These are phyloP conservation scores for Cavenderia fasciculata DNA, from an alignment of 78 protist genomes.

Conservation along the genomic window DNA sequence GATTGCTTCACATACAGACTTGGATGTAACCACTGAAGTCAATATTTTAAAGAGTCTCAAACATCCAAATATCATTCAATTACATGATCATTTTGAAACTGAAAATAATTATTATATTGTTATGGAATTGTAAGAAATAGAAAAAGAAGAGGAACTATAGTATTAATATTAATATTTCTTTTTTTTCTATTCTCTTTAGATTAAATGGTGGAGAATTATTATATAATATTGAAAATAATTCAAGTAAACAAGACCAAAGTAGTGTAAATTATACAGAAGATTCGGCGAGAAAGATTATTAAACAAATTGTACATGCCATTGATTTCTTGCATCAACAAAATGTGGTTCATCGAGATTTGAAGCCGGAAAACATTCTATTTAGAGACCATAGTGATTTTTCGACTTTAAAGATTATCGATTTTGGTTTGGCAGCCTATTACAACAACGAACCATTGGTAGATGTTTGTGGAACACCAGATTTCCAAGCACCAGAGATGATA, in stretches of 20 bases:
- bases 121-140: slow-evolving; percentile 47
- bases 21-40: slow-evolving; percentile 54
- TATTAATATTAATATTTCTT: too few relatives aligned
- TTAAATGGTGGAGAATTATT: slow-evolving; percentile 92
- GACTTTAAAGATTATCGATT: slow-evolving; percentile 53
- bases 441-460: slow-evolving; percentile 56
- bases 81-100: slow-evolving; percentile 73
- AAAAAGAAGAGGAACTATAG: too few relatives aligned
- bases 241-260: slow-evolving; percentile 6
- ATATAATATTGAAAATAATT: slow-evolving; percentile 72
- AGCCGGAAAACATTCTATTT: slow-evolving; percentile 76
- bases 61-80: slow-evolving; percentile 59
- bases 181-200: neutral
- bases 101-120: slow-evolving; percentile 62
- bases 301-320: slow-evolving; percentile 81
- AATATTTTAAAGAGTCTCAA: slow-evolving; percentile 38
- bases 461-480: slow-evolving; percentile 91
- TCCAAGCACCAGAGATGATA: slow-evolving; percentile 84
- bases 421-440: slow-evolving; percentile 57
- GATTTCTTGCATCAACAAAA: slow-evolving; percentile 83
- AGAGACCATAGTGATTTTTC: slow-evolving; percentile 49
- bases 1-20: slow-evolving; percentile 69
- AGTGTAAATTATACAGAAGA: slow-evolving; percentile 79
- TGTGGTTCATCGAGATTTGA: slow-evolving; percentile 90
- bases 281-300: slow-evolving; percentile 73